A percentile compares a stretch with the other conserved stretches of the same genome.
Conservation (phyloP, 1,139 yeast genomes). For the Diutina scorzettiae region DNA sequence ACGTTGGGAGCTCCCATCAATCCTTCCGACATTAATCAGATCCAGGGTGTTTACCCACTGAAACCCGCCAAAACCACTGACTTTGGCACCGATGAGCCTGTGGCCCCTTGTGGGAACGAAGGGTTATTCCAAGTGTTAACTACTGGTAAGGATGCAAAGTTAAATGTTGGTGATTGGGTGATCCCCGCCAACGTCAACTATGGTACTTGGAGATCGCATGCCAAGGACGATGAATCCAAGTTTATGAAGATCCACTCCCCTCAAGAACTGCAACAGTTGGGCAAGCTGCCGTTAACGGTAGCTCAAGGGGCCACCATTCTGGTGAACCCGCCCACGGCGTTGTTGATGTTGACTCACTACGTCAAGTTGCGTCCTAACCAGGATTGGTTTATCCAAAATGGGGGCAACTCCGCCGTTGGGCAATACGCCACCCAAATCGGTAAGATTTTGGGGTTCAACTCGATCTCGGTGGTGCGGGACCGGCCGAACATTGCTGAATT, state of each 20-base stretch:
- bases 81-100: slow-evolving; percentile 43
- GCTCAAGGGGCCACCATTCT: slow-evolving; percentile 78
- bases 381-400: slow-evolving; percentile 95
- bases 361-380: slow-evolving; percentile 46
- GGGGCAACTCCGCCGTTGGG: slow-evolving; percentile 96
- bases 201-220: slow-evolving; percentile 94
- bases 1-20: slow-evolving; percentile 83
- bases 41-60: slow-evolving; percentile 92
- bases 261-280: slow-evolving; percentile 19
- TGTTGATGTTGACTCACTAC: slow-evolving; percentile 71
- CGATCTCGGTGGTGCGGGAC: slow-evolving; percentile 80
- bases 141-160: slow-evolving; percentile 45
- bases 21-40: slow-evolving; percentile 84
- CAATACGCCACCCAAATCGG: slow-evolving; percentile 86
- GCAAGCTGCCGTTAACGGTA: slow-evolving; percentile 32
- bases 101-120: slow-evolving; percentile 86
- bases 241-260: slow-evolving; percentile 44
- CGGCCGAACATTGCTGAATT: slow-evolving; percentile 63
- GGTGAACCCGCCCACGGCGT: slow-evolving; percentile 91
- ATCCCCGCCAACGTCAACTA: slow-evolving; percentile 73
- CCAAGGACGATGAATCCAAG: slow-evolving; percentile 37
- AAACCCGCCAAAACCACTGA: slow-evolving; percentile 45
- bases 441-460: slow-evolving; percentile 62
- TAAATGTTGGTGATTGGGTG: slow-evolving; percentile 78
- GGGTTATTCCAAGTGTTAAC: slow-evolving; percentile 79